Evolutionary conservation across 805 yeast genomes (phyloP), one percentile per base, ranked within the genome.

Genomic region (Candida tammaniensis): DNA sequence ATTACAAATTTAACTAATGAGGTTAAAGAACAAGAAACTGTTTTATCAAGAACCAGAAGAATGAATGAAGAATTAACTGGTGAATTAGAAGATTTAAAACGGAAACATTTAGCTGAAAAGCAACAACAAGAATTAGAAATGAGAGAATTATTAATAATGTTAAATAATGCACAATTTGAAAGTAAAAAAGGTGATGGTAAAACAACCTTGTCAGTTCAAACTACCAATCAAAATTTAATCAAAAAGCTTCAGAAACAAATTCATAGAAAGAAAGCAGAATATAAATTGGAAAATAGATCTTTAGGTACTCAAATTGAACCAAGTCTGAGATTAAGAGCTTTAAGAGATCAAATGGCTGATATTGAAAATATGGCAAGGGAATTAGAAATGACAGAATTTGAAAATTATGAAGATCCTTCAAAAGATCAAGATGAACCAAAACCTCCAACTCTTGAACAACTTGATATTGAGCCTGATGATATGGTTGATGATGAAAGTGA

Each of bases 351-450:
- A 52, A 87, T 87, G 95, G 94, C 85, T 39, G 81, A 77, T 43
- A 70, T 89, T 34, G 95, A 86, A 52, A 74, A 76, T 30, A 85
- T 86, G 64, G 96, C 96, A 0, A 66, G 94, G 40, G 85, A 83
- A 49, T 68, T 91, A 39, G 97, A 91, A 54, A 81, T 78, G 75
- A 82, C 85, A 14, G 93, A 87, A 45, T 88, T 86, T 49, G 81
- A 75, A 32, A 59, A 54, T 9, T 66, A 65, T 40, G 20, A 19
- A 19, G 12, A 27, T 9, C 7, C 17, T 20, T 5, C 16, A 20
- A 8, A 6, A 8, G 30, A 27, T 5, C 24, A 23, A 25, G 27
- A 27, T 16, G 27, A n/a, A 6, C 20, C 19, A 24, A 25, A 25
- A 33, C 28, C 27, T 18, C 33, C 29, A 11, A 17, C 17, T 15